phyloP scores from a whole-genome alignment of 768 basidiomycete genomes.

The Suillus bovinus region DNA sequence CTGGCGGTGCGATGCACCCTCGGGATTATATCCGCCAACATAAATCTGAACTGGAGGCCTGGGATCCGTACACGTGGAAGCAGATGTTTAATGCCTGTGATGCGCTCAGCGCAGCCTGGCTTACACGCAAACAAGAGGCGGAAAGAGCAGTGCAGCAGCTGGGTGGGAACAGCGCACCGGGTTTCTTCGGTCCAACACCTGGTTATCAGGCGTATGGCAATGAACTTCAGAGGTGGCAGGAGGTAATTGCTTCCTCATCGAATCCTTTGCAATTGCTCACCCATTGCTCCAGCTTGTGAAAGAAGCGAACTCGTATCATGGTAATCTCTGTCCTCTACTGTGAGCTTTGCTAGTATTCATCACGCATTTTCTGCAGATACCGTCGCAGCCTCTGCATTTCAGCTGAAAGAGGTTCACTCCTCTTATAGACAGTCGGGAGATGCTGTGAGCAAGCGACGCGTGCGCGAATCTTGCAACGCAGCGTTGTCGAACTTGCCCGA shows the following conservation, averaged over 20 bases:
- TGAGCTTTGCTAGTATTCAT: background rate
- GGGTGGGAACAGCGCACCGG: conserved; percentile 39
- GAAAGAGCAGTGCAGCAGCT: conserved; percentile 46
- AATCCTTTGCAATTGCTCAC: conserved; percentile 12
- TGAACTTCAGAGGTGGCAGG: conserved; percentile 59
- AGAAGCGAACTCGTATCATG: conserved; percentile 54
- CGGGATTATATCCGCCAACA: conserved; percentile 65
- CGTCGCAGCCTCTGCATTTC: conserved; percentile 68
- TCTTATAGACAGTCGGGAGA: conserved; percentile 79
- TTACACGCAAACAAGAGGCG: conserved; percentile 55
- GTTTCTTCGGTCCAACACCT: conserved; percentile 26
- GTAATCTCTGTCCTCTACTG: conserved; percentile 33
- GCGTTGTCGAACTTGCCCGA: conserved; percentile 71
- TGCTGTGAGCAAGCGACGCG: conserved; percentile 67
- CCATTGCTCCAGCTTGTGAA: conserved; percentile 45
- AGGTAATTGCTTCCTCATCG: conserved; percentile 41
- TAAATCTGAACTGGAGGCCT: conserved; percentile 68
- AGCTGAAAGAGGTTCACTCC: conserved; percentile 71
- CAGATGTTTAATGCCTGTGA: conserved; percentile 66
- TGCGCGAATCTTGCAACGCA: conserved; percentile 78
- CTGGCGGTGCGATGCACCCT: conserved; percentile 53
- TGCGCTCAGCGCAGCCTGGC: conserved; percentile 67
- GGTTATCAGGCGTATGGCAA: conserved; percentile 43
- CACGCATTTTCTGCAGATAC: conserved; percentile 30
- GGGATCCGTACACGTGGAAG: conserved; percentile 74